phyloP scores from a whole-genome alignment of 2,329 filamentous ascomycete genomes.

The Cercospora nicotianae region DNA sequence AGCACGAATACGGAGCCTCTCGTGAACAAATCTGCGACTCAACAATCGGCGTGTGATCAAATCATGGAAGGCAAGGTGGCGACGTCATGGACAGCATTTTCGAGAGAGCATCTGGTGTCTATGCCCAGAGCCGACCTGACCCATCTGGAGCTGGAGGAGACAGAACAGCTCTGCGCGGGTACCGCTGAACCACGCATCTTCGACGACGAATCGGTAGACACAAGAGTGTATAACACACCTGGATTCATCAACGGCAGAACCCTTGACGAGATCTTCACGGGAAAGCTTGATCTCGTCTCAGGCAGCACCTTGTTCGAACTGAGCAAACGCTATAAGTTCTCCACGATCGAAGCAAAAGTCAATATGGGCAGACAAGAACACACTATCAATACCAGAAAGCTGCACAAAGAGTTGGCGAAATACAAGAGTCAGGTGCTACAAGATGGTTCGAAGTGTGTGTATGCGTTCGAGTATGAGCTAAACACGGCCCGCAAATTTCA shows the following conservation, averaged over 20 bases:
- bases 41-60: not conserved
- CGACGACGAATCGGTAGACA: not conserved
- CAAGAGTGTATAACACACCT: not conserved
- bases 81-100: not conserved
- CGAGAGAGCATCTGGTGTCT: not conserved
- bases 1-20: not conserved
- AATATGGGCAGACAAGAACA: not conserved
- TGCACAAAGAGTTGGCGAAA: not conserved
- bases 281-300: slow-evolving; percentile 3
- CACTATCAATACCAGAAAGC: not conserved
- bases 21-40: not conserved
- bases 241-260: slow-evolving; percentile 1
- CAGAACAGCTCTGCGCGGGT: not conserved
- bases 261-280: slow-evolving; percentile 14
- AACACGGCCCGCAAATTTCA: not conserved
- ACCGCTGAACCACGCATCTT: not conserved
- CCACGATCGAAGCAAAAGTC: not conserved
- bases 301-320: slow-evolving; percentile 8
- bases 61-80: not conserved
- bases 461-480: not conserved
- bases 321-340: slow-evolving; percentile 10
- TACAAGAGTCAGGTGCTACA: not conserved
- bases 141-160: not conserved
- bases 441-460: not conserved
- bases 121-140: not conserved